Base-by-base conservation (phyloP, 768 basidiomycete species). In the Porphyrellus cyaneotinctus region DNA sequence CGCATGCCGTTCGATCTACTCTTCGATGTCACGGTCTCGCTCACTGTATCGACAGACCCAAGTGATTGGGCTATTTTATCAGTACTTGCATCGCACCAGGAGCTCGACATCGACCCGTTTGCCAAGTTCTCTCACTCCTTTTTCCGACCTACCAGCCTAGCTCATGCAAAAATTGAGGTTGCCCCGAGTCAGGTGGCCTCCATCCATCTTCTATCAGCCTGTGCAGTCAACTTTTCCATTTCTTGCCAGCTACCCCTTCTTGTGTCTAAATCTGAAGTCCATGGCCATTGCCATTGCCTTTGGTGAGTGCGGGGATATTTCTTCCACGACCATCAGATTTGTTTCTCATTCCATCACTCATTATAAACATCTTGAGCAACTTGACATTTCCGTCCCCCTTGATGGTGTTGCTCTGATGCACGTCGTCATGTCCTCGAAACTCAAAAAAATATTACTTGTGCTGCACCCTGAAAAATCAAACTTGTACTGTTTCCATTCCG, bases 181-280 rank as follows among this genome's bases (percentile, higher is more conserved):
- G 10, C 53, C 44, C n/a, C n/a, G n/a, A n/a, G n/a, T n/a, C 32
- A 9, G 8, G 26, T 54, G 54, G 52, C n/a, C n/a, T n/a, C n/a
- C n/a, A n/a, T n/a, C n/a, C n/a, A n/a, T n/a, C n/a, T n/a, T n/a
- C n/a, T n/a, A n/a, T n/a, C n/a, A n/a, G n/a, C n/a, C n/a, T n/a
- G n/a, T n/a, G n/a, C n/a, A n/a, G n/a, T n/a, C n/a, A n/a, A n/a
- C n/a, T n/a, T n/a, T n/a, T n/a, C n/a, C n/a, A n/a, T n/a, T n/a
- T n/a, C n/a, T n/a, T n/a, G n/a, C n/a, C n/a, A n/a, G n/a, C n/a
- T n/a, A n/a, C n/a, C n/a, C n/a, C n/a, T n/a, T n/a, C n/a, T n/a
- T n/a, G n/a, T n/a, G n/a, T n/a, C n/a, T n/a, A n/a, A 22, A 38
- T 20, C 22, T 38, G 37, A 38, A 22, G 37, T 38, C 18, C 12